Base-by-base conservation (phyloP, 352 stramenopile genomes). In the Phytophthora citrophthora region DNA sequence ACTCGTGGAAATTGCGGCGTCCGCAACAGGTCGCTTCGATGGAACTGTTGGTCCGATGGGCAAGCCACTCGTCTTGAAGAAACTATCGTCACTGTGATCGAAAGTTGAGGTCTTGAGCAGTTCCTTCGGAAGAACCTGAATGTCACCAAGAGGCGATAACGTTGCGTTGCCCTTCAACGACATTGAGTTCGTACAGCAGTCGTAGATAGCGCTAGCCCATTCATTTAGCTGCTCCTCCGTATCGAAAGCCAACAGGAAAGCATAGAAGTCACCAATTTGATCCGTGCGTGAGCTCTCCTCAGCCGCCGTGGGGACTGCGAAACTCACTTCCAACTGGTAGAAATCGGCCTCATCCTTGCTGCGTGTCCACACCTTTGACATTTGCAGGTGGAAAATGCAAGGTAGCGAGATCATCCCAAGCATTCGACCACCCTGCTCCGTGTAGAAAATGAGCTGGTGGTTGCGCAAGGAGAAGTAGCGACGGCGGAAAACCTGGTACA, bases 121-220 rank as follows among this genome's bases (percentile, higher is more conserved):
- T 48, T 94, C 88, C 38, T 91, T 90, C 5, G 88, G 88, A n/a
- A 96, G 70, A 8, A 89, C 75, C 45, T 93, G 86, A 36, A 96
- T 94, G 2, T 89, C 76, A 31, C 76, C 81, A 1, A 94, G 69
- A 5, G 82, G 80, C 16, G 72, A 75, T 18, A 95, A 53, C 4
- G 78, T 82, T 12, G 79, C 63, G 27, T 80, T 89, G 6, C 73
- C 74, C 57, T 94, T 88, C n/a, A 94, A 64, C 23, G 86, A 90
- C 86, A 94, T 93, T 1, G 88, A 93, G 59, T 96, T 96, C 3
- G 88, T 94, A 43, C 86, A 94, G 64, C 88, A 94, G 23, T 96
- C 81, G 60, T 91, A 93, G 49, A 96, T 94, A 12, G 79, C 74
- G 7, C 77, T 60, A 2, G 88, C 86, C 88, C 88, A 96, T 45